Evolutionary conservation across 192 early-diverging fungal genomes (phyloP).

Genomic region (Podila epigama): DNA sequence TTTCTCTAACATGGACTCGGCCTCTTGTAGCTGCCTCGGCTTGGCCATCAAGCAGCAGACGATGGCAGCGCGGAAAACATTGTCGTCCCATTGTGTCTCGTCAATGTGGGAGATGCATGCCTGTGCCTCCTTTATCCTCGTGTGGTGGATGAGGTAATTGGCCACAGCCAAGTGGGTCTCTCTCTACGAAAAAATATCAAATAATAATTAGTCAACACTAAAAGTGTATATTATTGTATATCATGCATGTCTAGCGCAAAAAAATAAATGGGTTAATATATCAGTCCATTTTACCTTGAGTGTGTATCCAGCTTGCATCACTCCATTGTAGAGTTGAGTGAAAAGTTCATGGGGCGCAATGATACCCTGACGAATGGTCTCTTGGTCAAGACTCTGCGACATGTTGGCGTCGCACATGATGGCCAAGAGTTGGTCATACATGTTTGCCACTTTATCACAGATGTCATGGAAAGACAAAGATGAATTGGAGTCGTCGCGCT

Average conservation of each 20-base stretch:
- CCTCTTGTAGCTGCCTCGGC: conserved; percentile 35
- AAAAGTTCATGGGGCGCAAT: conserved; percentile 33
- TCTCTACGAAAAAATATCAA: conserved; percentile 10
- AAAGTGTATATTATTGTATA: too few relatives aligned
- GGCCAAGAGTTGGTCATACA: conserved; percentile 21
- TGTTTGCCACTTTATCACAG: neutral
- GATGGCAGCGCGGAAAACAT: conserved; percentile 22
- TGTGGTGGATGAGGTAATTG: conserved; percentile 21
- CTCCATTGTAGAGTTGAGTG: conserved; percentile 31
- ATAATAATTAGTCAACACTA: too few relatives aligned
- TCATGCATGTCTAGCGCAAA: neutral
- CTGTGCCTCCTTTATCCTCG: conserved; percentile 27
- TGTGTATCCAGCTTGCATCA: conserved; percentile 33
- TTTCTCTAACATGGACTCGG: conserved; percentile 21
- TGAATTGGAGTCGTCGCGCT: conserved; percentile 6
- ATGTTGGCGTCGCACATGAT: conserved; percentile 19
- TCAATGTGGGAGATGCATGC: conserved; percentile 26
- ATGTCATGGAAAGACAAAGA: too few relatives aligned
- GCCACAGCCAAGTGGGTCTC: conserved; percentile 30
- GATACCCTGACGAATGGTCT: conserved; percentile 25
- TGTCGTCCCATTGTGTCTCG: conserved; percentile 1
- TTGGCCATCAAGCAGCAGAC: conserved; percentile 22
- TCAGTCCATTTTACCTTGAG: conserved; percentile 6
- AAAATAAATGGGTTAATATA: neutral
- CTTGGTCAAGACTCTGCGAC: conserved; percentile 17